A percentile compares a stretch with the other conserved stretches of the same genome.
These are phyloP conservation scores for Penicillium antarcticum DNA, from an alignment of 495 filamentous ascomycete genomes.

Conservation along the genomic window DNA sequence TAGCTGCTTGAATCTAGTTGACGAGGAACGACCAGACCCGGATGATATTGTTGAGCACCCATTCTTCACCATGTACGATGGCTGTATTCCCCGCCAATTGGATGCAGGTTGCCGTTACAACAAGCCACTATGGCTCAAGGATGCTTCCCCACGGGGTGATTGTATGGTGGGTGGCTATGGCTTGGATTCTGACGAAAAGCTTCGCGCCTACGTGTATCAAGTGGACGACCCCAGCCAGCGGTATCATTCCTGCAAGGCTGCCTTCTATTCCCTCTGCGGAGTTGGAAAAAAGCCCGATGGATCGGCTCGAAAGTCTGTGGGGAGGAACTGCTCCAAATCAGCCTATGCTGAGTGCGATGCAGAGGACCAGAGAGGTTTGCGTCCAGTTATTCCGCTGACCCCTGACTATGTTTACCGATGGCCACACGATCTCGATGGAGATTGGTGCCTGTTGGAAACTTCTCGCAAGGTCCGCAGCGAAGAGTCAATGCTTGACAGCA, in stretches of 20 bases:
- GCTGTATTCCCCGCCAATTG: constrained; percentile 47
- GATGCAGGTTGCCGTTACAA: constrained; percentile 39
- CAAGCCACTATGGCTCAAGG: constrained; percentile 44
- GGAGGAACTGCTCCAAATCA: constrained; percentile 47
- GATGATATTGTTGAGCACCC: constrained; percentile 79
- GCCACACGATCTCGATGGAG: constrained; percentile 35
- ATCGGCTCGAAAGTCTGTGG: constrained; percentile 37
- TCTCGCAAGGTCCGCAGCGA: constrained; percentile 25
- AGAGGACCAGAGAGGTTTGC: constrained; percentile 68
- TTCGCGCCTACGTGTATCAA: constrained; percentile 38
- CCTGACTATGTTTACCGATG: constrained; percentile 64
- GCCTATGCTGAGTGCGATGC: constrained; percentile 66
- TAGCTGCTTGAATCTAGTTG: constrained; percentile 67
- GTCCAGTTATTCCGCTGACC: constrained; percentile 65
- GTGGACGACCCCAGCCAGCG: constrained; percentile 37
- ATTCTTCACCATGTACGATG: constrained; percentile 69
- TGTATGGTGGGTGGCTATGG: constrained; percentile 44
- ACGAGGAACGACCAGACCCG: constrained; percentile 69
- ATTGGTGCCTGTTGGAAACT: constrained; percentile 41
- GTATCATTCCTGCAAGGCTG: constrained; percentile 42
- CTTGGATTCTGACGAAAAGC: constrained; percentile 43
- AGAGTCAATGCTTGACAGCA: constrained; percentile 29
- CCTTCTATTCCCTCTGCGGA: constrained; percentile 49
- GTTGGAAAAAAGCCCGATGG: constrained; percentile 49
- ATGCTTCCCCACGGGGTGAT: constrained; percentile 45